phyloP scores from a whole-genome alignment of 2,329 filamentous ascomycete species.

The Ambrosiella beaveri region DNA sequence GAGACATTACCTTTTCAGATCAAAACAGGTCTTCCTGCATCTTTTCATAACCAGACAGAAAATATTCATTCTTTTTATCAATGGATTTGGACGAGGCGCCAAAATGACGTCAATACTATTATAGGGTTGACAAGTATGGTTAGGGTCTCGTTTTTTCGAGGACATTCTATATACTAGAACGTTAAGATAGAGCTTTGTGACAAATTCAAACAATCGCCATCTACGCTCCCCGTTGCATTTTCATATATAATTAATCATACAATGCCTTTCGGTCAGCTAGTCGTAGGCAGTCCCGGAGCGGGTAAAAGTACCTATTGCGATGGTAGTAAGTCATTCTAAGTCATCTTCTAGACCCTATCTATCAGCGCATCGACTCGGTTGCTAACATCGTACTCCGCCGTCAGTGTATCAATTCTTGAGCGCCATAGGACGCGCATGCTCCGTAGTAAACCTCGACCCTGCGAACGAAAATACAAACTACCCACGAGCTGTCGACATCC shows the following conservation, averaged over 20 bases:
- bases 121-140: too few species aligned
- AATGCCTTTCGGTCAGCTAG: conserved; percentile 56
- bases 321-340: conserved; percentile 44
- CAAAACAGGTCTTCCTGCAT: too few species aligned
- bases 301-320: conserved; percentile 98
- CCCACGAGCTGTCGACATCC: conserved; percentile 76
- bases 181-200: background rate
- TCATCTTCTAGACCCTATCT: background rate
- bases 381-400: background rate
- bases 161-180: too few species aligned
- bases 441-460: conserved; percentile 88
- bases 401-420: conserved; percentile 90
- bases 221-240: background rate
- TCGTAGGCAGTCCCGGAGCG: conserved; percentile 84
- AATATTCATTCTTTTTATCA: too few species aligned
- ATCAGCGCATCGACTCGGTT: background rate
- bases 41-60: too few species aligned
- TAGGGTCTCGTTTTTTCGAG: too few species aligned
- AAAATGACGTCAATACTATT: too few species aligned
- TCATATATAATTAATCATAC: conserved; percentile 9
- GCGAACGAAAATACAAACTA: conserved; percentile 90
- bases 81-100: too few species aligned
- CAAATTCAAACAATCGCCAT: background rate
- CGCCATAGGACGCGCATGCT: conserved; percentile 87
- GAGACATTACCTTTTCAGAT: too few species aligned